Evolutionary conservation across 306 rosid genomes (phyloP).

Genomic region (Vigna radiata): DNA sequence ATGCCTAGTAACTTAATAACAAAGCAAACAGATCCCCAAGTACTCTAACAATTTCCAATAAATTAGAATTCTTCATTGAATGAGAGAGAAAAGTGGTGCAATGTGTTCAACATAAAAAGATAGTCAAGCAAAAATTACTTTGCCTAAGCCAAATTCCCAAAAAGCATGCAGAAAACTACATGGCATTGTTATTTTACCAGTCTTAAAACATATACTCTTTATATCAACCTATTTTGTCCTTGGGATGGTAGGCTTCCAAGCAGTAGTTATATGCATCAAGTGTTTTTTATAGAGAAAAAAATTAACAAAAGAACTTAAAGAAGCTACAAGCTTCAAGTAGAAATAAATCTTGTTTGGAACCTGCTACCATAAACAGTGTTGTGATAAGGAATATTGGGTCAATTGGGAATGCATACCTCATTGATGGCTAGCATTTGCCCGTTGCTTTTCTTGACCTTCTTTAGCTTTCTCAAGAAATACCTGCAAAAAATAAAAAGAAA

Average conservation of each 20-base stretch:
- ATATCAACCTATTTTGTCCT: not conserved
- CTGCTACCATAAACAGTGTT: not conserved
- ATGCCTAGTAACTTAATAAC: not conserved
- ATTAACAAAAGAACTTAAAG: not conserved
- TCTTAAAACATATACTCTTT: not conserved
- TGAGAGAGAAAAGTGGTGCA: not conserved
- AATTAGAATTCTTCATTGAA: not conserved
- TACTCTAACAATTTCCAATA: not conserved
- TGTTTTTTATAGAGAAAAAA: not conserved
- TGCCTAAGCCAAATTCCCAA: not conserved
- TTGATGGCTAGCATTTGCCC: constrained; percentile 81
- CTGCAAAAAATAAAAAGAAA: constrained; percentile 29
- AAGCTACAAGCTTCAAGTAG: not conserved
- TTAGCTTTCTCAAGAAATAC: constrained; percentile 81
- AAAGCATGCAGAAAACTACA: not conserved
- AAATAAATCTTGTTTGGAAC: not conserved
- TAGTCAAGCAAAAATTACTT: not conserved
- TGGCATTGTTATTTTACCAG: not conserved
- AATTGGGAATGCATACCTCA: constrained; percentile 55
- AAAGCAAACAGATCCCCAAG: not conserved
- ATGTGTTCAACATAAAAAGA: not conserved
- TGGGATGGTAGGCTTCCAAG: not conserved
- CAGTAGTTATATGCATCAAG: not conserved
- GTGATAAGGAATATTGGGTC: not conserved
- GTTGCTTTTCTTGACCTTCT: constrained; percentile 85